Conservation (phyloP, 805 yeast species). For the Myxozyma vanderwaltii region DNA sequence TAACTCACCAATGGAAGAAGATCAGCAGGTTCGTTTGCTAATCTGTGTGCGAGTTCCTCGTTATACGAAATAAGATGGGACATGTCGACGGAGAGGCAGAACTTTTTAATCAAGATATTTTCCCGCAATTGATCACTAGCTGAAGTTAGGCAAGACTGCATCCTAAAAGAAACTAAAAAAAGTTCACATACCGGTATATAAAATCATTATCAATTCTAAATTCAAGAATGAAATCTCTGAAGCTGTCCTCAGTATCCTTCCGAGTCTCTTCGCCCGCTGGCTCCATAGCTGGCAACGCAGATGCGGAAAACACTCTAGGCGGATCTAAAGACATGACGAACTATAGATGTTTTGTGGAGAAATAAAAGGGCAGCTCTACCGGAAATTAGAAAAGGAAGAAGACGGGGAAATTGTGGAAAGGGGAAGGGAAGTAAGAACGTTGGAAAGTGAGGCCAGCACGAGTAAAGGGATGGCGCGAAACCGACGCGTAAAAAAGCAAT, state of each 20-base stretch:
- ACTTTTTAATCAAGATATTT: conserved; percentile 75
- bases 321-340: conserved; percentile 45
- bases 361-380: no score
- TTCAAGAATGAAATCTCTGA: conserved; percentile 79
- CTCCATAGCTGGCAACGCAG: conserved; percentile 43
- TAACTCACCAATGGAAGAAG: conserved; percentile 41
- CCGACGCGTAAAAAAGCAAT: background rate
- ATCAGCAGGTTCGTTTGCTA: conserved; percentile 73
- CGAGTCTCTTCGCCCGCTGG: conserved; percentile 56
- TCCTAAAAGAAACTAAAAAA: background rate
- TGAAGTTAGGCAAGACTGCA: background rate
- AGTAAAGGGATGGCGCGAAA: conserved; percentile 18
- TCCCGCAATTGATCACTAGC: conserved; percentile 83
- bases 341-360: background rate
- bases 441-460: background rate
- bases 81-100: conserved; percentile 69
- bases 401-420: background rate
- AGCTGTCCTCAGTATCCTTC: conserved; percentile 45
- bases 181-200: conserved; percentile 54
- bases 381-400: background rate
- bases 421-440: background rate
- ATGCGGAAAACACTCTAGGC: conserved; percentile 43
- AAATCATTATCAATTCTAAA: conserved; percentile 82
- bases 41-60: conserved; percentile 82
- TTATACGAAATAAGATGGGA: conserved; percentile 86